These are phyloP conservation scores for Edaphochlamys debaryana DNA, from an alignment of 139 green algal genomes.

Conservation along the genomic window DNA sequence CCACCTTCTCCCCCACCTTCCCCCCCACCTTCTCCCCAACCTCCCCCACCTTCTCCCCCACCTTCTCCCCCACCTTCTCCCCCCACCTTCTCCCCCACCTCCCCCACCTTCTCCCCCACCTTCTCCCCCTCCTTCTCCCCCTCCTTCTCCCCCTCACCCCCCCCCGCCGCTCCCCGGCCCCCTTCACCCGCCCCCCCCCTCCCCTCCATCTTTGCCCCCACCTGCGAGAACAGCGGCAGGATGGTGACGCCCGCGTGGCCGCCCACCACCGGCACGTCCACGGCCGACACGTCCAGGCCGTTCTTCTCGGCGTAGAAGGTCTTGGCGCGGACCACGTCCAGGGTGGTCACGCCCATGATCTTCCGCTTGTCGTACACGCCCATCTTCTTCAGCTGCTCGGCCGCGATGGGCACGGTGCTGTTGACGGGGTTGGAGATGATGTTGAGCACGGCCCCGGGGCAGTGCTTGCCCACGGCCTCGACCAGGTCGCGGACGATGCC, in stretches of 20 bases:
- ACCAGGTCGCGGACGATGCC: conserved; percentile 93
- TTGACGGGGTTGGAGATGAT: conserved; percentile 99
- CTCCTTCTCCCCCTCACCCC: no score
- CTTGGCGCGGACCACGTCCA: conserved; percentile 91
- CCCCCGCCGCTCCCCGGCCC: no score
- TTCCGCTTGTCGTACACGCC: conserved; percentile 89
- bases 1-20: no score
- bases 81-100: no score
- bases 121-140: no score
- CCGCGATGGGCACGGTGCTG: conserved; percentile 98
- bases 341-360: conserved; percentile 86
- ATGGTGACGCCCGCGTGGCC: conserved; percentile 99
- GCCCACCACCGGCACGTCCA: conserved; percentile 97
- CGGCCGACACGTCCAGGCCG: conserved; percentile 81
- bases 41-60: no score
- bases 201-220: no score
- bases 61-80: no score
- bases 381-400: conserved; percentile 84
- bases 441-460: conserved; percentile 87
- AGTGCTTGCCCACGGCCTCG: conserved; percentile 89
- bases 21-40: no score
- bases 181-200: no score
- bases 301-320: conserved; percentile 97
- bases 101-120: no score
- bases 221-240: conserved; percentile 98